Conservation (phyloP, 1,139 yeast species). For the Zygoascus meyerae region DNA sequence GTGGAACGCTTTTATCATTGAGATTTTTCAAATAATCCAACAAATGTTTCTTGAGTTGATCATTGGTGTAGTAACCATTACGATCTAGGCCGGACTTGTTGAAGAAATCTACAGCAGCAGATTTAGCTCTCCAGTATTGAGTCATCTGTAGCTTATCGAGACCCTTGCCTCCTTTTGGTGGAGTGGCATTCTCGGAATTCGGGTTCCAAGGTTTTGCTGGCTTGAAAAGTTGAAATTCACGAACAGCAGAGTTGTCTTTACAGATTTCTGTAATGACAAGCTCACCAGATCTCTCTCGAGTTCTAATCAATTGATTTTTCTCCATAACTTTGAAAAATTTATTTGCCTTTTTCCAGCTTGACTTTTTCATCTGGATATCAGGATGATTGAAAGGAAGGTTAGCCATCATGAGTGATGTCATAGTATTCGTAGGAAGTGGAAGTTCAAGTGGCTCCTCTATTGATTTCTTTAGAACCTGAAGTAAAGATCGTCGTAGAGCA, state of each 20-base stretch:
- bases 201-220: conserved; percentile 24
- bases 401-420: conserved; percentile 60
- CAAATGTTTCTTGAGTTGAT: conserved; percentile 49
- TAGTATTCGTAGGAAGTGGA: conserved; percentile 53
- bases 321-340: conserved; percentile 84
- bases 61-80: conserved; percentile 44
- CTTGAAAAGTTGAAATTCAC: conserved; percentile 59
- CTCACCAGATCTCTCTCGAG: conserved; percentile 78
- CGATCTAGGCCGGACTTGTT: conserved; percentile 39
- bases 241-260: conserved; percentile 47
- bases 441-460: conserved; percentile 46
- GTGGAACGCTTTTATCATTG: conserved; percentile 45
- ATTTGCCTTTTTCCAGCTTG: conserved; percentile 85
- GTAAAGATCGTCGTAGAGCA: conserved; percentile 60
- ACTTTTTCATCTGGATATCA: conserved; percentile 66
- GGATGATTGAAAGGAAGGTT: conserved; percentile 61
- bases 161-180: conserved; percentile 9
- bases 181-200: not conserved
- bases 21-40: conserved; percentile 48
- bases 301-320: conserved; percentile 55
- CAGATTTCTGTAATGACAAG: conserved; percentile 49
- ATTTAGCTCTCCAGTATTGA: conserved; percentile 28
- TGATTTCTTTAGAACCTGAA: conserved; percentile 62
- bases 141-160: conserved; percentile 16
- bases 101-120: conserved; percentile 37